A percentile compares a stretch with the other conserved stretches of the same genome.
These are phyloP conservation scores for Tetramitus jugosus DNA, from an alignment of 208 protist species.

Conservation along the genomic window DNA sequence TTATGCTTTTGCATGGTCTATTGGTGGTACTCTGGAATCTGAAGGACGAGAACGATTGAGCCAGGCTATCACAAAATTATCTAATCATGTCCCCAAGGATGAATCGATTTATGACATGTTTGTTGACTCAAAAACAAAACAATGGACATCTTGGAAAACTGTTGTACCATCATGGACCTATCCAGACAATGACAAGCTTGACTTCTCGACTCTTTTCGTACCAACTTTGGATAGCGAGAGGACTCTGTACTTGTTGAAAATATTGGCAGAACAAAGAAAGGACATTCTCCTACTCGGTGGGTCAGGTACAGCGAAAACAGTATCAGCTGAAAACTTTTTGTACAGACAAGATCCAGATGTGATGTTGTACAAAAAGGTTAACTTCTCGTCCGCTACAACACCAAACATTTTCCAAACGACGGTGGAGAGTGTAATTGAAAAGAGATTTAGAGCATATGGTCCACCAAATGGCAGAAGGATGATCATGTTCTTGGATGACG, in stretches of 20 bases:
- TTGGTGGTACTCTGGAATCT: slow-evolving; percentile 84
- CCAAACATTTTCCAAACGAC: slow-evolving; percentile 71
- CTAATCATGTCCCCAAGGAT: slow-evolving; percentile 38
- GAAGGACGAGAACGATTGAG: slow-evolving; percentile 82
- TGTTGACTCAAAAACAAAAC: slow-evolving; percentile 74
- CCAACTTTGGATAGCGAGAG: slow-evolving; percentile 89
- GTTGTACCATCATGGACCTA: slow-evolving; percentile 81
- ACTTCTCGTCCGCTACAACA: slow-evolving; percentile 84
- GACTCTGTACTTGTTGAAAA: slow-evolving; percentile 77
- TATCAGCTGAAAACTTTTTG: slow-evolving; percentile 81
- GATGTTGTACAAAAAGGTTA: slow-evolving; percentile 79
- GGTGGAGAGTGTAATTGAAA: slow-evolving; percentile 85
- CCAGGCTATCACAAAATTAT: slow-evolving; percentile 65
- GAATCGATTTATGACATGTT: slow-evolving; percentile 84
- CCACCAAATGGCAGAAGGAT: slow-evolving; percentile 77
- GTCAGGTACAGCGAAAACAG: slow-evolving; percentile 87
- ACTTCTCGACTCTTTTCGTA: slow-evolving; percentile 89
- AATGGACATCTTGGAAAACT: slow-evolving; percentile 70
- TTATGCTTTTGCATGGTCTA: slow-evolving; percentile 80
- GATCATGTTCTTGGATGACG: slow-evolving; percentile 85
- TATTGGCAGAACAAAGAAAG: slow-evolving; percentile 66
- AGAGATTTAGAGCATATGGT: slow-evolving; percentile 85
- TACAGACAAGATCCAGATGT: slow-evolving; percentile 42
- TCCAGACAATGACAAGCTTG: slow-evolving; percentile 69
- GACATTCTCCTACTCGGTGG: slow-evolving; percentile 78